Percentiles rank a stretch among this genome's conserved stretches.
These are phyloP conservation scores for Phytophthora brassicae DNA, from an alignment of 352 stramenopile species.

Conservation along the genomic window DNA sequence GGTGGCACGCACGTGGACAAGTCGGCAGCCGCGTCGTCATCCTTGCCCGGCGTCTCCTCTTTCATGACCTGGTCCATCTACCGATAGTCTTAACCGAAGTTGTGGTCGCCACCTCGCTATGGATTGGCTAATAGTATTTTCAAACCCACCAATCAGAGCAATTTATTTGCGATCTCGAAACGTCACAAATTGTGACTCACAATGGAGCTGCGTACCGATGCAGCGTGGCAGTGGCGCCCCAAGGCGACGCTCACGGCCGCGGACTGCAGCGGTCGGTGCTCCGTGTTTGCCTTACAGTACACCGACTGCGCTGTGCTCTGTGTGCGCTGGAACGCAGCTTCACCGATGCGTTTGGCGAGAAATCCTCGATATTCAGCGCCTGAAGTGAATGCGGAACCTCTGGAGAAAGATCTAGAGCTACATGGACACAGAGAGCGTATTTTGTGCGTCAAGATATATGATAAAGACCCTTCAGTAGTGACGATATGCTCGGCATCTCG, in stretches of 20 bases:
- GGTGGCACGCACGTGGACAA: constrained; percentile 22
- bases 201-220: constrained; percentile 42
- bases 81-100: no score
- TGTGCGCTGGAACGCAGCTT: constrained; percentile 35
- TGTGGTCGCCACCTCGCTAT: constrained; percentile 10
- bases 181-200: constrained; percentile 19
- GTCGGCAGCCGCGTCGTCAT: constrained; percentile 20
- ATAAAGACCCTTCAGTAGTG: constrained; percentile 18
- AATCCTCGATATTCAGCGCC: constrained; percentile 17
- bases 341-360: not conserved
- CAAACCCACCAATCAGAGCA: constrained; percentile 8
- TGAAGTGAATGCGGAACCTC: constrained; percentile 18
- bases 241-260: constrained; percentile 41
- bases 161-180: constrained; percentile 16
- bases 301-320: constrained; percentile 49
- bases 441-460: constrained; percentile 38
- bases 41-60: constrained; percentile 18
- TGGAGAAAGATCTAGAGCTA: constrained; percentile 45
- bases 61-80: constrained; percentile 24
- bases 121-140: constrained; percentile 19
- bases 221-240: constrained; percentile 50
- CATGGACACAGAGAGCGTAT: constrained; percentile 50
- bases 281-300: constrained; percentile 52
- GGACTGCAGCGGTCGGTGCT: constrained; percentile 38
- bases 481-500: constrained; percentile 61